Percentiles rank a stretch among this genome's conserved stretches.
phyloP scores from a whole-genome alignment of 805 yeast genomes.

The Grigorovia transvaalensis region DNA sequence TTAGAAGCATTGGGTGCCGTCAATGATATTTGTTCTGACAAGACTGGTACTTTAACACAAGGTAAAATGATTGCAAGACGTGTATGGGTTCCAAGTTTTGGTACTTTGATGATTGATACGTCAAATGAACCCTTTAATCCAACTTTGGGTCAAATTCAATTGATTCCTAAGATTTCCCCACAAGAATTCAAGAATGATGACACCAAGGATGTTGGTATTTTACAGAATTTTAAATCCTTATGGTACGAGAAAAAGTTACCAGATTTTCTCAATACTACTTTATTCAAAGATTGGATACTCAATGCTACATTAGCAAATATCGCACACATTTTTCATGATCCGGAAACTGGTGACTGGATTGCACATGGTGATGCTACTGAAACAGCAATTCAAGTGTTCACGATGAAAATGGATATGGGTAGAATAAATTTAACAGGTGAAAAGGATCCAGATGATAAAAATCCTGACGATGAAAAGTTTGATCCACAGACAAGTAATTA shows the following conservation, averaged over 20 bases:
- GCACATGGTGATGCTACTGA: conserved; percentile 89
- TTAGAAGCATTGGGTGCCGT: conserved; percentile 94
- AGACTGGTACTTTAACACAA: conserved; percentile 83
- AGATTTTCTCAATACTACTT: conserved; percentile 9
- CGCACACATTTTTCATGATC: conserved; percentile 49
- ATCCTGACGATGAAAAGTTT: conserved; percentile 13
- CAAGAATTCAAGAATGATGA: conserved; percentile 23
- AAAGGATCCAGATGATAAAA: conserved; percentile 1
- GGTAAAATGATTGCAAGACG: conserved; percentile 85
- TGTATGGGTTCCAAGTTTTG: conserved; percentile 73
- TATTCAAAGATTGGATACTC: conserved; percentile 42
- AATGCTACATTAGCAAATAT: conserved; percentile 74
- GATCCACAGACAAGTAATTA: conserved; percentile 26
- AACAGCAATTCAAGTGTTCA: conserved; percentile 74
- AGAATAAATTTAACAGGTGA: conserved; percentile 37
- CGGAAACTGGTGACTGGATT: conserved; percentile 44
- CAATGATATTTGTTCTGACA: conserved; percentile 85
- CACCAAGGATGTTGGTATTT: conserved; percentile 23
- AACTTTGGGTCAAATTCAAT: conserved; percentile 81
- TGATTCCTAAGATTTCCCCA: conserved; percentile 59
- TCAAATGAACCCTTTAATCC: conserved; percentile 81
- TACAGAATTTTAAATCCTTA: conserved; percentile 15
- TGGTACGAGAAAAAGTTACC: conserved; percentile 12
- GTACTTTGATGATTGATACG: conserved; percentile 50
- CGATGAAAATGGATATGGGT: conserved; percentile 44